Base-by-base conservation (phyloP, 2,329 filamentous ascomycete genomes). In the Cordyceps cateniannulata region DNA sequence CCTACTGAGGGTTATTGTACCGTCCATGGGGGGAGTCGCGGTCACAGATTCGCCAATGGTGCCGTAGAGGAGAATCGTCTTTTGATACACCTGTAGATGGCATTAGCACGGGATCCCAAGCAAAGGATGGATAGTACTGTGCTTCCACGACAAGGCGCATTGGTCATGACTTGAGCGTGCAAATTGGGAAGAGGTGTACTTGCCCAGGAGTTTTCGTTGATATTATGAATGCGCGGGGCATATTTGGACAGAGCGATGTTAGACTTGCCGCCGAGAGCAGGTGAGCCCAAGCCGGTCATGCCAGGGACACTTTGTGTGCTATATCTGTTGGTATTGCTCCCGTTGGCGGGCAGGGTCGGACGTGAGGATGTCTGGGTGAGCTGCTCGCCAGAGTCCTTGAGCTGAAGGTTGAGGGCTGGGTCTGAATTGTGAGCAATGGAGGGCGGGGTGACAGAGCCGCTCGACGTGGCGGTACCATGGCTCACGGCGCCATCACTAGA, bases 161-260 rank as follows among this genome's bases (percentile, higher is more conserved):
- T 8, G 16, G 5, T 12, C 8, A 25, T 49, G 14, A 29, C 16
- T 59, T 9, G 22, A 22, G 10, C 22, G 2, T 18, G 24, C 7
- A 32, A 12, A 18, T 18, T 20, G 22, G 10, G 18, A 10, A 18
- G 18, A 24, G 4, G 18, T 44, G 16, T 53, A 78, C 86, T 68
- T 83, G 96, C 92, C 89, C 91, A 96, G 62, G 90, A 87, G 66
- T 89, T 90, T 65, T 96, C 91, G 10, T 85, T 80, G 44, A 96
- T 79, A 38, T 93, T 96, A 48, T 87, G 77, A 44, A 97, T 84
- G 67, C 85, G 85, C 25, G 93, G 93, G 32, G 91, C 89, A 75
- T 90, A 93, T 48, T 88, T 85, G 59, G 92, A 96, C 20, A 86
- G 82, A 8, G 88, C 84, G 63, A 83, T 75, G 64, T 77, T 81